Conservation (phyloP, 371 early-diverging fungal genomes). For the Saksenaea vasiformis region DNA sequence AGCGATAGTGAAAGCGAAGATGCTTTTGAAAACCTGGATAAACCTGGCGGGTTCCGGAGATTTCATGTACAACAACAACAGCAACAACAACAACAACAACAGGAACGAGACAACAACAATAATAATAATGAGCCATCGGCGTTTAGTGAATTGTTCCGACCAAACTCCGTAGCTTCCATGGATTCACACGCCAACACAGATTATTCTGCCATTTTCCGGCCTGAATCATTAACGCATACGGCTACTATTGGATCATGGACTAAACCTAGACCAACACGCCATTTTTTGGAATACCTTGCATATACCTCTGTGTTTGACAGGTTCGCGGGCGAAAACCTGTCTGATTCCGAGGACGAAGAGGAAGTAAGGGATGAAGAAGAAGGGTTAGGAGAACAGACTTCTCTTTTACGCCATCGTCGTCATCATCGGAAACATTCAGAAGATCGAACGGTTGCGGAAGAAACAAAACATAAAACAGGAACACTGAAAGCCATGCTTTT, state of each 20-base stretch:
- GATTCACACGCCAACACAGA: conserved; percentile 15
- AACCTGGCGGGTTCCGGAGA: conserved; percentile 78
- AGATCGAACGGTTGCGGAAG: conserved; percentile 5
- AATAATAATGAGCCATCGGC: conserved; percentile 12
- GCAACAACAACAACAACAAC: conserved; percentile 18
- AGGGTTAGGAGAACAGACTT: conserved; percentile 23
- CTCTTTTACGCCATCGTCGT: conserved; percentile 30
- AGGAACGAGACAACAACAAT: not conserved
- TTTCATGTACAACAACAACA: conserved; percentile 61
- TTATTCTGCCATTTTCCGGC: conserved; percentile 15
- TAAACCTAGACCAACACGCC: conserved; percentile 28
- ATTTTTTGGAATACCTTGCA: conserved; percentile 75
- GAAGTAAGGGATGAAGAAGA: conserved; percentile 38
- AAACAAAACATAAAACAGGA: conserved; percentile 37
- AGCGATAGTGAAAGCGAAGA: conserved; percentile 17
- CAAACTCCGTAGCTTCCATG: conserved; percentile 27
- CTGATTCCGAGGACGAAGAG: conserved; percentile 55
- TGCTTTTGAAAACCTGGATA: conserved; percentile 45
- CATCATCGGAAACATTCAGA: conserved; percentile 9
- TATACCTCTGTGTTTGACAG: conserved; percentile 61
- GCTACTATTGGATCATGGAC: conserved; percentile 17
- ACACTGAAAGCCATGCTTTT: conserved; percentile 61
- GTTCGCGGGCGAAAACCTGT: conserved; percentile 76
- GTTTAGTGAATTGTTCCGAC: conserved; percentile 39
- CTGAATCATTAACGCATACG: conserved; percentile 16